phyloP scores from a whole-genome alignment of 768 basidiomycete species.

The Phlebiopsis flavidoalba region DNA sequence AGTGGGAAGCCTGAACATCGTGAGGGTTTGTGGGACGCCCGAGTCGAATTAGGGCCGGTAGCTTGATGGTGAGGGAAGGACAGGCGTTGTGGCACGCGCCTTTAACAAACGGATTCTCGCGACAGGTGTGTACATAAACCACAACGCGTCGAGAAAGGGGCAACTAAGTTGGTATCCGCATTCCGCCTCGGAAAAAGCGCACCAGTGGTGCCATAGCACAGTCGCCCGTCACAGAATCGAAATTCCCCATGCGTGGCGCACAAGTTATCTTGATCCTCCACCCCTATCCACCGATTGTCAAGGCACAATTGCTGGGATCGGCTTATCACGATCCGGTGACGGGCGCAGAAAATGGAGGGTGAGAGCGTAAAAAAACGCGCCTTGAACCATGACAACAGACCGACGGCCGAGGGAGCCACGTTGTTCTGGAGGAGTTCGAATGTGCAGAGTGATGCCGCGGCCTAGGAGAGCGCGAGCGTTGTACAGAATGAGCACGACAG shows the following conservation, averaged over 20 bases:
- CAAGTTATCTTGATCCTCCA: slow-evolving; percentile 5
- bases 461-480: background rate
- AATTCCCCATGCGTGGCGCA: background rate
- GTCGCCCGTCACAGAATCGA: background rate
- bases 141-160: slow-evolving; percentile 3
- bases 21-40: slow-evolving; percentile 5
- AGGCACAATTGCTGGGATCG: slow-evolving; percentile 7
- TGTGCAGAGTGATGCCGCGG: background rate
- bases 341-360: background rate
- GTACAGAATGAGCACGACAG: background rate
- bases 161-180: slow-evolving; percentile 6
- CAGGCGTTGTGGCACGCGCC: slow-evolving; percentile 10
- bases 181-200: slow-evolving; percentile 4
- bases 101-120: slow-evolving; percentile 15
- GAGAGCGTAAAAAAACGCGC: slow-evolving; percentile 4
- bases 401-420: slow-evolving; percentile 4
- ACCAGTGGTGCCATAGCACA: slow-evolving; percentile 1
- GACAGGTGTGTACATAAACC: slow-evolving; percentile 8
- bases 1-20: slow-evolving; percentile 52
- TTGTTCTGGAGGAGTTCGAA: background rate
- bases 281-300: slow-evolving; percentile 11
- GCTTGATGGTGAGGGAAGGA: slow-evolving; percentile 9
- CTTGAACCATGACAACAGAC: slow-evolving; percentile 11
- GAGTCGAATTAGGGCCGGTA: background rate
- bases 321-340: slow-evolving; percentile 7